Percentiles rank a stretch among this genome's conserved stretches.
phyloP scores from a whole-genome alignment of 1,284 basidiomycete genomes.

The Ganoderma lucidum region DNA sequence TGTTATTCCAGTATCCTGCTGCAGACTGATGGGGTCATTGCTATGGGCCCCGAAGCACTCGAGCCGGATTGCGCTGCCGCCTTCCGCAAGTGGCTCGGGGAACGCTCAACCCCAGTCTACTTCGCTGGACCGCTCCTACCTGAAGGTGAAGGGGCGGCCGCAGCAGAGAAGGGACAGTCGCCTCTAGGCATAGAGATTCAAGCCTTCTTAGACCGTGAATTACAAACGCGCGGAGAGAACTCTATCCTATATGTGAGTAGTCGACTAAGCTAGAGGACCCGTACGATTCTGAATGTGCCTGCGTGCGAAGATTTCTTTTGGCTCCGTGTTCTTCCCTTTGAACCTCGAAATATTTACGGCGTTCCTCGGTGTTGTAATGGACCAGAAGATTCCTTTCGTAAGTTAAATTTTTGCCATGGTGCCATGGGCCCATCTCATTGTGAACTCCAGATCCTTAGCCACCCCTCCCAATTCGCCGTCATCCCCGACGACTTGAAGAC shows the following conservation, averaged over 20 bases:
- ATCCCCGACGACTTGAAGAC: slow-evolving; percentile 11
- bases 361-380: slow-evolving; percentile 24
- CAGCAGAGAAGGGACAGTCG: background rate
- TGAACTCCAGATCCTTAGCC: slow-evolving; percentile 21
- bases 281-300: background rate
- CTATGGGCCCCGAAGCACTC: background rate
- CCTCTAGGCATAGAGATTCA: background rate
- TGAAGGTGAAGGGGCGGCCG: background rate
- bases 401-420: background rate
- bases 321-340: slow-evolving; percentile 21
- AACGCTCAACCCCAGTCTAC: background rate
- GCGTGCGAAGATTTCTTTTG: slow-evolving; percentile 21
- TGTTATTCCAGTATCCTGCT: background rate
- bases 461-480: slow-evolving; percentile 6
- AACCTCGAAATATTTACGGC: slow-evolving; percentile 15
- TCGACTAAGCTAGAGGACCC: background rate
- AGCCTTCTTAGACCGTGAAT: background rate
- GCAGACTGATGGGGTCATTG: background rate
- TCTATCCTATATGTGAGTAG: background rate
- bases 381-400: slow-evolving; percentile 23
- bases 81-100: background rate
- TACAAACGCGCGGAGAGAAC: background rate
- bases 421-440: background rate
- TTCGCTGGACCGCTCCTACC: background rate
- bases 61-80: background rate